phyloP scores from a whole-genome alignment of 1,139 yeast species.

The Yamadazyma membranifaciens region DNA sequence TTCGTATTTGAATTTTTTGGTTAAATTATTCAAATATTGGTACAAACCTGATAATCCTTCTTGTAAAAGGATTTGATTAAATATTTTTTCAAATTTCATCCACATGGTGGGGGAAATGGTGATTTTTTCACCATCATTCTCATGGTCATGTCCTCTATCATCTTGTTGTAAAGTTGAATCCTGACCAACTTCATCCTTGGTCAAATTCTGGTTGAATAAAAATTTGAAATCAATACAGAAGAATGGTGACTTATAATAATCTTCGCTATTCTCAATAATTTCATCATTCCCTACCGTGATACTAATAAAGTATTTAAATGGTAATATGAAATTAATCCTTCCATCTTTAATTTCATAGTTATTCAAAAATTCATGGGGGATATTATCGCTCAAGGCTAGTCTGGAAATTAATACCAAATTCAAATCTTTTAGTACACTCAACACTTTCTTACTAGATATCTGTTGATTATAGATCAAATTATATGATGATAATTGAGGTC shows the following conservation, averaged over 20 bases:
- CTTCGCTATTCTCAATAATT: slow-evolving; percentile 48
- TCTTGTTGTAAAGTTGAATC: too few relatives aligned
- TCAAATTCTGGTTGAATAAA: slow-evolving; percentile 48
- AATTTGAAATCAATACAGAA: slow-evolving; percentile 76
- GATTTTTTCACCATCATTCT: slow-evolving; percentile 4
- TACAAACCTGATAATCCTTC: slow-evolving; percentile 61
- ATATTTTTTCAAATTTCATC: slow-evolving; percentile 49
- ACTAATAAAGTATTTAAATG: slow-evolving; percentile 51
- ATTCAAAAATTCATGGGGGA: slow-evolving; percentile 60
- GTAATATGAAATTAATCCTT: slow-evolving; percentile 63
- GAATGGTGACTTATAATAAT: slow-evolving; percentile 55
- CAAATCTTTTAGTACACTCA: slow-evolving; percentile 64
- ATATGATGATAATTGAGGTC: slow-evolving; percentile 74
- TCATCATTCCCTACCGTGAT: slow-evolving; percentile 24
- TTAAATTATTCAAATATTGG: slow-evolving; percentile 65
- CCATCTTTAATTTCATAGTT: slow-evolving; percentile 73
- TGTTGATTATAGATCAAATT: slow-evolving; percentile 51
- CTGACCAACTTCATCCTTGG: too few relatives aligned
- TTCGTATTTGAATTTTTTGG: slow-evolving; percentile 72
- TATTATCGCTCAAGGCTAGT: slow-evolving; percentile 60
- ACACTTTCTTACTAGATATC: slow-evolving; percentile 55
- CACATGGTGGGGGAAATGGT: slow-evolving; percentile 27
- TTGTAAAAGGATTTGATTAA: slow-evolving; percentile 55
- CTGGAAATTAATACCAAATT: slow-evolving; percentile 74
- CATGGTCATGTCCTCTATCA: background rate